These are phyloP conservation scores for Athelia sp. DNA, from an alignment of 1,284 basidiomycete species.

Conservation along the genomic window DNA sequence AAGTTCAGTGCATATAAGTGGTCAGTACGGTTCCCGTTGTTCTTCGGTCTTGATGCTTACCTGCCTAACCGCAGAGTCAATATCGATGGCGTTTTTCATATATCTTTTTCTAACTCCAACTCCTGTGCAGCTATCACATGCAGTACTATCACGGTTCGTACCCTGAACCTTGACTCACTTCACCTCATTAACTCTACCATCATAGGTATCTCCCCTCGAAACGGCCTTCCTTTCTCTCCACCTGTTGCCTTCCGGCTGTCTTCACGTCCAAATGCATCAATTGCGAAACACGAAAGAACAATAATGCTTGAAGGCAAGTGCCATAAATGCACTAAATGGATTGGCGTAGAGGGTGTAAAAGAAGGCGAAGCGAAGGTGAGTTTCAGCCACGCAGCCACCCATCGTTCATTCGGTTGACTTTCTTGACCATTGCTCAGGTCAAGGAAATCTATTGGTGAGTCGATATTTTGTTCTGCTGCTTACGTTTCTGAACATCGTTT, in stretches of 20 bases:
- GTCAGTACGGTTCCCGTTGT: slow-evolving; percentile 27
- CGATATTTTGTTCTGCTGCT: no score
- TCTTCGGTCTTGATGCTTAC: slow-evolving; percentile 1
- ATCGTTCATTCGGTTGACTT: background rate
- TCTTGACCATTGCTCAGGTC: slow-evolving; percentile 36
- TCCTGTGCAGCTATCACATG: slow-evolving; percentile 62
- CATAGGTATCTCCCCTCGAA: slow-evolving; percentile 57
- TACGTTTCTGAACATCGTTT: background rate
- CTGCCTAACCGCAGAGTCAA: slow-evolving; percentile 4
- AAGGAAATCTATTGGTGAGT: slow-evolving; percentile 69
- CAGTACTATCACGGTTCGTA: slow-evolving; percentile 69
- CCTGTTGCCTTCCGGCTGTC: slow-evolving; percentile 57
- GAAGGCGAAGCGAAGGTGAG: slow-evolving; percentile 62
- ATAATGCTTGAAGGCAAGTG: slow-evolving; percentile 66
- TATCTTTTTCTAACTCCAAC: slow-evolving; percentile 1
- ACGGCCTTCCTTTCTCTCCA: slow-evolving; percentile 69
- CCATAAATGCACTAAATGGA: slow-evolving; percentile 70
- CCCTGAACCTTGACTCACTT: background rate
- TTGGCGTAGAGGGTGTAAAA: slow-evolving; percentile 66
- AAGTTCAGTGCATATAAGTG: slow-evolving; percentile 82
- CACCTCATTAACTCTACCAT: slow-evolving; percentile 1
- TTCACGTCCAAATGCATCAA: slow-evolving; percentile 34
- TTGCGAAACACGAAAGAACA: slow-evolving; percentile 51
- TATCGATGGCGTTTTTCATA: background rate
- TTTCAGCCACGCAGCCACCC: slow-evolving; percentile 1